Base-by-base conservation (phyloP, 1,284 basidiomycete species). In the Boletellus sp. region DNA sequence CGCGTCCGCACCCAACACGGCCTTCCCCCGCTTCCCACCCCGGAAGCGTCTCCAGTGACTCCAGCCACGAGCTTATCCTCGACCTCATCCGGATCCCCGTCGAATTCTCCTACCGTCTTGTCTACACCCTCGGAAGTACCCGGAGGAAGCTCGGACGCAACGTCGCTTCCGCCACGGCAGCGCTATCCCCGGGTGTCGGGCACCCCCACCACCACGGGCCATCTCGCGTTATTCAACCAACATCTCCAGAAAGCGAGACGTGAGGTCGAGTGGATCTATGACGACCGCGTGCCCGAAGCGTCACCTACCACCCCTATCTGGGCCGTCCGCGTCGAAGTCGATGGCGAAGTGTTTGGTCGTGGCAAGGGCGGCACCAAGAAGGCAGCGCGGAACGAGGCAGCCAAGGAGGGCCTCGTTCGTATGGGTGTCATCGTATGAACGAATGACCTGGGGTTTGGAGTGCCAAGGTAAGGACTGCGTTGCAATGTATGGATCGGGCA, bases 201-300 rank as follows among this genome's bases (percentile, higher is more conserved):
- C 38, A 45, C 58, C 9, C 50, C 50, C 8, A 53, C 59, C 7
- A 74, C 73, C 19, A 70, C 73, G 14, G 86, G 86, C 5, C 81
- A 88, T 60, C 74, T 89, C 6, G 79, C 83, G 20, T 66, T 88
- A 36, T 87, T 89, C 72, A 89, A 89, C 58, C 85, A 88, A 66
- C 69, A 77, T 45, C 58, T 88, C 43, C 80, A 84, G 64, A 84
- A 79, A 66, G 55, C 59, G 26, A 72, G 70, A 56, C 72, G 70
- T 46, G 58, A 64, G 36, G 73, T 88, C 45, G 85, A 89, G 64
- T 89, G 87, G 86, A 63, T 76, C 14, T 87, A 81, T 55, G 66
- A 72, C 23, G 77, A 79, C 45, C 69, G 65, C 33, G 61, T 55
- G 65, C 66, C 43, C 67, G 69, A 43, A 69, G 69, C 21, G 77